A percentile compares a stretch with the other conserved stretches of the same genome.
Evolutionary conservation across 1,284 basidiomycete species (phyloP).

Genomic region (Tilletia horrida): DNA sequence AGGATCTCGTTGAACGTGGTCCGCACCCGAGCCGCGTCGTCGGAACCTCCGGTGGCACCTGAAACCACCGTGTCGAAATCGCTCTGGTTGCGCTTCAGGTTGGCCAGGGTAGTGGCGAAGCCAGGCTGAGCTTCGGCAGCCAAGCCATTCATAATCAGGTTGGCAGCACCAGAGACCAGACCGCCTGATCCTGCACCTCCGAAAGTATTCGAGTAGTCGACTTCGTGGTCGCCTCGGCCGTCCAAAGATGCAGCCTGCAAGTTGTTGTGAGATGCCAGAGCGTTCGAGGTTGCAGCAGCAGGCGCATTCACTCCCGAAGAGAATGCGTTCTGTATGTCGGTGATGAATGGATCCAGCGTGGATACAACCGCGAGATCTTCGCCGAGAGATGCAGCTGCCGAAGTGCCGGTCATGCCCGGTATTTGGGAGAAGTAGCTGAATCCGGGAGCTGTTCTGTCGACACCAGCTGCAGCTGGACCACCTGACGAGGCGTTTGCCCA

Average conservation of each 20-base stretch:
- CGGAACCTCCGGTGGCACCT: neutral
- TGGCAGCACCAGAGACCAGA: slow-evolving; percentile 22
- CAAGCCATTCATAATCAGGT: slow-evolving; percentile 26
- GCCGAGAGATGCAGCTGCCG: neutral
- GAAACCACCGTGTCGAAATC: neutral
- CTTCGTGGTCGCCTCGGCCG: neutral
- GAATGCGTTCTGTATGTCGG: neutral
- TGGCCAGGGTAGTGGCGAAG: neutral
- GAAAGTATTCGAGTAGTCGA: slow-evolving; percentile 26
- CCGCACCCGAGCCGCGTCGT: neutral
- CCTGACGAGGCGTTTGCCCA: neutral
- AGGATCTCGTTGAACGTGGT: neutral
- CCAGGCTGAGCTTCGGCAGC: neutral
- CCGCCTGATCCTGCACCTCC: slow-evolving; percentile 22
- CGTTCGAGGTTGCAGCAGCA: neutral
- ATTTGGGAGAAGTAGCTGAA: slow-evolving; percentile 11
- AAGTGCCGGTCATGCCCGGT: neutral
- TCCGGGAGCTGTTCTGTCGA: neutral
- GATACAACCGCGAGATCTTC: neutral
- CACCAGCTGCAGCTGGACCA: neutral
- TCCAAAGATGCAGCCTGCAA: too few species aligned
- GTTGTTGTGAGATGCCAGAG: neutral
- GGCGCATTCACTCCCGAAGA: neutral
- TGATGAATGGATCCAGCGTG: neutral
- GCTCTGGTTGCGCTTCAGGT: neutral